phyloP scores from a whole-genome alignment of 352 stramenopile genomes.

The Phytophthora pini region DNA sequence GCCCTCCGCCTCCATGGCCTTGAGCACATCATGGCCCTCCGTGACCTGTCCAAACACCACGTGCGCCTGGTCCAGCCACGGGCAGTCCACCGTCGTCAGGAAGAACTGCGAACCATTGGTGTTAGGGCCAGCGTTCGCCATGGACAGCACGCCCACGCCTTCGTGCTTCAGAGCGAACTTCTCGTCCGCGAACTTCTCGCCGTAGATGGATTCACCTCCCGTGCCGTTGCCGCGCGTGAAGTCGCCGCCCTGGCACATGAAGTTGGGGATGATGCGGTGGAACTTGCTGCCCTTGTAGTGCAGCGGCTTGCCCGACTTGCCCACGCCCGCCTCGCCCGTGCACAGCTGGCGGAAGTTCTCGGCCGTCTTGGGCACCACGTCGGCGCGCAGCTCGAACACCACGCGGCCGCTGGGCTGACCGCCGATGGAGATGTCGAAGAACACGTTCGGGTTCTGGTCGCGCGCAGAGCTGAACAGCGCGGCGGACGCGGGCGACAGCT shows the following conservation, averaged over 20 bases:
- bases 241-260: slow-evolving; percentile 98
- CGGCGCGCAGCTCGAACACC: slow-evolving; percentile 92
- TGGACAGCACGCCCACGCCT: slow-evolving; percentile 91
- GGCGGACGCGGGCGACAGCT: slow-evolving; percentile 24
- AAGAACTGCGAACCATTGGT: slow-evolving; percentile 99
- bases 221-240: slow-evolving; percentile 94
- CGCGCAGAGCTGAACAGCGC: slow-evolving; percentile 69
- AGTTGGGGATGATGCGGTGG: slow-evolving; percentile 94
- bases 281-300: slow-evolving; percentile 92
- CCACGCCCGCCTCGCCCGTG: slow-evolving; percentile 96
- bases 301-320: slow-evolving; percentile 77
- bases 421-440: slow-evolving; percentile 97
- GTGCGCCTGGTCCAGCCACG: slow-evolving; percentile 90
- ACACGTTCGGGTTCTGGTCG: slow-evolving; percentile 91
- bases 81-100: slow-evolving; percentile 93
- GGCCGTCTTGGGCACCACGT: slow-evolving; percentile 98
- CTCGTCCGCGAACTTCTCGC: slow-evolving; percentile 95
- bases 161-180: slow-evolving; percentile 96
- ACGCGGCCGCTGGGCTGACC: slow-evolving; percentile 86
- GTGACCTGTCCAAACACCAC: slow-evolving; percentile 94
- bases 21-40: slow-evolving; percentile 96
- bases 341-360: slow-evolving; percentile 99
- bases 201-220: slow-evolving; percentile 95
- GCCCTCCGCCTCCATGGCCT: slow-evolving; percentile 95
- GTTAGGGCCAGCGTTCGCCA: slow-evolving; percentile 97